Conservation (phyloP, 257 asterid genomes). For the Solanum pinnatisectum region DNA sequence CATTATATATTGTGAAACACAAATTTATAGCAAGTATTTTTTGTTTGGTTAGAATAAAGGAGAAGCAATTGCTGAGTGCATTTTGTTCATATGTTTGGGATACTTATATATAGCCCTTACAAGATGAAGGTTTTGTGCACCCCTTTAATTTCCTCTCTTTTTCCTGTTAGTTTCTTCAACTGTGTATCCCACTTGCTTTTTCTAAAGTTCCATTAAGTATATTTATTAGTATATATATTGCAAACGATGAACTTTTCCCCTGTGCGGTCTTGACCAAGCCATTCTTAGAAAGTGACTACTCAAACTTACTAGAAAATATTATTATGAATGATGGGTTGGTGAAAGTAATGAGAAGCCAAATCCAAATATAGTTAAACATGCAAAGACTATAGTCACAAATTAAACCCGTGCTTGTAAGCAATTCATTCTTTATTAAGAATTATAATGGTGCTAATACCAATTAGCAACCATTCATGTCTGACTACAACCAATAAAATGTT, state of each 20-base stretch:
- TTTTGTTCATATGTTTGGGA: background rate
- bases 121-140: background rate
- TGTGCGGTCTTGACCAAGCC: background rate
- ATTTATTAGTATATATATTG: no score
- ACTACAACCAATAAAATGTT: no score
- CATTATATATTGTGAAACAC: no score
- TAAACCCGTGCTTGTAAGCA: background rate
- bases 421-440: background rate
- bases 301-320: background rate
- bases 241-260: background rate
- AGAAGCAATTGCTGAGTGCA: background rate
- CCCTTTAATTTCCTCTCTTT: background rate
- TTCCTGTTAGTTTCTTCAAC: background rate
- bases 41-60: no score
- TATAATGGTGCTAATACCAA: no score
- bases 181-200: background rate
- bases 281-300: background rate
- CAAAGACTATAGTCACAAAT: background rate
- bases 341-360: background rate
- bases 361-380: background rate
- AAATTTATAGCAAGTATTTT: no score
- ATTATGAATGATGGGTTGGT: background rate
- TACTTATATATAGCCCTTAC: background rate
- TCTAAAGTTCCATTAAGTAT: background rate
- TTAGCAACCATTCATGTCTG: no score